Evolutionary conservation across 2,329 filamentous ascomycete genomes (phyloP).

Genomic region (Incumbomyces delicatus): DNA sequence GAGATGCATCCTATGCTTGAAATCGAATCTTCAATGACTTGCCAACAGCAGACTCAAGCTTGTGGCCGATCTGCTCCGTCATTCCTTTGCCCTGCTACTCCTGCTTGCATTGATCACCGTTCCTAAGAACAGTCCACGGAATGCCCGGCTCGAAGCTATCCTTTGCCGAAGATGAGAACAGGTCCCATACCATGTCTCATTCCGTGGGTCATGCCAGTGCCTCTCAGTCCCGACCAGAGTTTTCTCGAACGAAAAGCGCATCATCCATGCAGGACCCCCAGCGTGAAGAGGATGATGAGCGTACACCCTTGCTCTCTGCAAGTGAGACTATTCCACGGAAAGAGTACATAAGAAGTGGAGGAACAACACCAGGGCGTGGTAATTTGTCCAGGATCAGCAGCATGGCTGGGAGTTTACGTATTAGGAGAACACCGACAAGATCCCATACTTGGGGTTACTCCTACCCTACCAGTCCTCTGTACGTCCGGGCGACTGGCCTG

Average conservation of each 20-base stretch:
- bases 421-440: constrained; percentile 11
- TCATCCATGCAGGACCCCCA: constrained; percentile 1
- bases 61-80: too few species aligned
- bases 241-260: background rate
- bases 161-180: background rate
- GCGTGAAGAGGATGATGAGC: constrained; percentile 7
- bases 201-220: background rate
- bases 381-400: constrained; percentile 19
- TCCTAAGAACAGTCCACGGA: too few species aligned
- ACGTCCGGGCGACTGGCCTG: constrained; percentile 7
- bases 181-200: background rate
- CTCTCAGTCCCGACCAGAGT: background rate
- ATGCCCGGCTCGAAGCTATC: background rate
- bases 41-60: too few species aligned
- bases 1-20: too few species aligned
- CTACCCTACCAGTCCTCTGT: constrained; percentile 3
- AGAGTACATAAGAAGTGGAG: background rate
- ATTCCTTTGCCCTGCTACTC: too few species aligned
- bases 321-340: constrained; percentile 1
- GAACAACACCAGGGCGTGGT: constrained; percentile 8
- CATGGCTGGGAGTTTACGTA: constrained; percentile 13
- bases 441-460: constrained; percentile 9
- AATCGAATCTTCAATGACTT: too few species aligned
- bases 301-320: constrained; percentile 12
- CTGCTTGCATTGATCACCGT: too few species aligned